phyloP scores from a whole-genome alignment of 768 basidiomycete species.

The Neoboletus magnificus region DNA sequence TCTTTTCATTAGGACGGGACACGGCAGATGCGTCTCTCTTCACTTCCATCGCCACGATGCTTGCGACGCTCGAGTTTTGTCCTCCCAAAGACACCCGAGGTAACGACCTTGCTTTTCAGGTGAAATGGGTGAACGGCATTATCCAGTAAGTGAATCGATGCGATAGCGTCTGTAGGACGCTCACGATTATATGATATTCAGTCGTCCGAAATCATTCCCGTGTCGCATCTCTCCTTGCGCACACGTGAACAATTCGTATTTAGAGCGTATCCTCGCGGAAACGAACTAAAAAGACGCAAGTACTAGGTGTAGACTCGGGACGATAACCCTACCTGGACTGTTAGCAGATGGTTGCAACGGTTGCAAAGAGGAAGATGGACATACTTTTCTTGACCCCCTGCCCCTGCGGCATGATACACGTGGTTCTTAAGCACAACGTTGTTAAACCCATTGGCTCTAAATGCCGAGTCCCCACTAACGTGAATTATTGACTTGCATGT shows the following conservation, averaged over 20 bases:
- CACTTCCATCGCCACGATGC: slow-evolving; percentile 10
- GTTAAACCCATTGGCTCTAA: no score
- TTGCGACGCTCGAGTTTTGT: slow-evolving; percentile 9
- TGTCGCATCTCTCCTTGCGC: slow-evolving; percentile 4
- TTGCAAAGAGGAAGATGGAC: background rate
- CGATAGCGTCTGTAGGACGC: background rate
- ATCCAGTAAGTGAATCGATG: background rate
- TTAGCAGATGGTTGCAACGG: background rate
- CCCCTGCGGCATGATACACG: background rate
- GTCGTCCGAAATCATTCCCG: slow-evolving; percentile 8
- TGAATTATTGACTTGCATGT: background rate
- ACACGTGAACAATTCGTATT: slow-evolving; percentile 1
- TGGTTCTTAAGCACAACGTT: background rate
- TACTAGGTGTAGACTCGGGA: background rate
- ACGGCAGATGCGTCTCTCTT: slow-evolving; percentile 5
- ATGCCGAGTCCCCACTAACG: background rate
- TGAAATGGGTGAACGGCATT: slow-evolving; percentile 6
- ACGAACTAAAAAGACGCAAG: background rate
- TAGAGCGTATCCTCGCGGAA: background rate
- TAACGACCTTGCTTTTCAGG: background rate
- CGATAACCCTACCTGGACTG: background rate
- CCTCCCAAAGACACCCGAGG: background rate
- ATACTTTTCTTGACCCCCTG: background rate
- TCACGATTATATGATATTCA: background rate
- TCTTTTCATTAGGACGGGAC: background rate